Evolutionary conservation across 129 eudicot species (phyloP).

Genomic region (Tanacetum coccineum): DNA sequence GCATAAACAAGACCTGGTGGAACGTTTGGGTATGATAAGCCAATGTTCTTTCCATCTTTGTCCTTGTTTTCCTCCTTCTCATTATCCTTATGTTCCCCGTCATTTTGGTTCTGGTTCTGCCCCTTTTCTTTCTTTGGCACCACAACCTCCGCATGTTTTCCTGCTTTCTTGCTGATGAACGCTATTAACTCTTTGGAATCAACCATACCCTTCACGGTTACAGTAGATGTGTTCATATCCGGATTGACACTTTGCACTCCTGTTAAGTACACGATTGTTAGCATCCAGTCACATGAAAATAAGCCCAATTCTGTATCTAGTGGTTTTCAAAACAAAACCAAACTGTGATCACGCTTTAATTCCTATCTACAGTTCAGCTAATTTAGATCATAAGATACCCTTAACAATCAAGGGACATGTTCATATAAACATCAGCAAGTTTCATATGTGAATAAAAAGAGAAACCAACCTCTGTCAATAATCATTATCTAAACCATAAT

Average conservation of each 20-base stretch:
- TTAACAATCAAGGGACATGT: no score
- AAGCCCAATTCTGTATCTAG: neutral
- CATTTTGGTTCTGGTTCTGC: conserved; percentile 16
- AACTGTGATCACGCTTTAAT: neutral
- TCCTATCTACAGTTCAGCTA: no score
- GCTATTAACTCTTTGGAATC: conserved; percentile 52
- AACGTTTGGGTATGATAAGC: conserved; percentile 15
- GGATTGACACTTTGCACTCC: conserved; percentile 63
- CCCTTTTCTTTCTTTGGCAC: conserved; percentile 10
- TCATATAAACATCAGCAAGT: no score
- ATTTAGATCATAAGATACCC: no score
- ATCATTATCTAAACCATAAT: no score
- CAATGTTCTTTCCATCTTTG: conserved; percentile 8
- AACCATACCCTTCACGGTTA: conserved; percentile 60
- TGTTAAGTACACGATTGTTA: conserved; percentile 11
- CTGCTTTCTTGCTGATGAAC: conserved; percentile 41
- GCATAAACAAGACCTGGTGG: conserved; percentile 39
- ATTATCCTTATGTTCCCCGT: conserved; percentile 8
- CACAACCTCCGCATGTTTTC: conserved; percentile 52
- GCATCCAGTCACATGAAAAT: neutral
- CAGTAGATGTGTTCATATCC: conserved; percentile 45
- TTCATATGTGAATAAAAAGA: no score
- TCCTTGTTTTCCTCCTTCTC: conserved; percentile 12
- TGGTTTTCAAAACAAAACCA: neutral
- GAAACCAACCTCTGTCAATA: no score